phyloP scores from a whole-genome alignment of 129 eudicot genomes.

The Artemisia tridentata region DNA sequence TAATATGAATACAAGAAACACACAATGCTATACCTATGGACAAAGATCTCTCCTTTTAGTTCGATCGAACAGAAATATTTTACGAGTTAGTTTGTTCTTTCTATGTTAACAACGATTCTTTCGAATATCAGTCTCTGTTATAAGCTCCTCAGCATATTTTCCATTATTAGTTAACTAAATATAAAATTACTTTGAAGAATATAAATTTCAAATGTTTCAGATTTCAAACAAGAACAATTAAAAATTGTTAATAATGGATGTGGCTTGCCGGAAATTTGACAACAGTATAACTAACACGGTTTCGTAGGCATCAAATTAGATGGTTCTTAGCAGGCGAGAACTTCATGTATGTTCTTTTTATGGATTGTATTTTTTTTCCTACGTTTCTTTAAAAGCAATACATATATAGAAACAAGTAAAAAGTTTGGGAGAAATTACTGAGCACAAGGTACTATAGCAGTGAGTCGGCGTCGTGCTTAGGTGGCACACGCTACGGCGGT shows the following conservation, averaged over 20 bases:
- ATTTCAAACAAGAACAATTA: too few species aligned
- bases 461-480: too few species aligned
- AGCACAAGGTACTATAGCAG: too few species aligned
- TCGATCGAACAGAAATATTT: slow-evolving; percentile 10
- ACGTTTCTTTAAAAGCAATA: too few species aligned
- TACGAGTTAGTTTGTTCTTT: slow-evolving; percentile 6
- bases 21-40: slow-evolving; percentile 18
- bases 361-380: neutral
- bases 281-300: slow-evolving; percentile 7
- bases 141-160: too few species aligned
- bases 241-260: neutral
- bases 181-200: too few species aligned
- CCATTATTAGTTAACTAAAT: too few species aligned
- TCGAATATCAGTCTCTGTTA: too few species aligned
- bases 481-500: too few species aligned
- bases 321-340: slow-evolving; percentile 39
- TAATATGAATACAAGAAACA: slow-evolving; percentile 9
- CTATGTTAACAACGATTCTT: slow-evolving; percentile 10
- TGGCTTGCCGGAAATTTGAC: slow-evolving; percentile 19
- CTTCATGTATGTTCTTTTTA: slow-evolving; percentile 26
- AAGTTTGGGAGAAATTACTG: too few species aligned
- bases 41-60: slow-evolving; percentile 14
- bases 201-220: too few species aligned
- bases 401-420: too few species aligned
- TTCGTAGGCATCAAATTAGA: slow-evolving; percentile 37